These are phyloP conservation scores for Flueggea neowawraea DNA, from an alignment of 441 rosid genomes.

Conservation along the genomic window DNA sequence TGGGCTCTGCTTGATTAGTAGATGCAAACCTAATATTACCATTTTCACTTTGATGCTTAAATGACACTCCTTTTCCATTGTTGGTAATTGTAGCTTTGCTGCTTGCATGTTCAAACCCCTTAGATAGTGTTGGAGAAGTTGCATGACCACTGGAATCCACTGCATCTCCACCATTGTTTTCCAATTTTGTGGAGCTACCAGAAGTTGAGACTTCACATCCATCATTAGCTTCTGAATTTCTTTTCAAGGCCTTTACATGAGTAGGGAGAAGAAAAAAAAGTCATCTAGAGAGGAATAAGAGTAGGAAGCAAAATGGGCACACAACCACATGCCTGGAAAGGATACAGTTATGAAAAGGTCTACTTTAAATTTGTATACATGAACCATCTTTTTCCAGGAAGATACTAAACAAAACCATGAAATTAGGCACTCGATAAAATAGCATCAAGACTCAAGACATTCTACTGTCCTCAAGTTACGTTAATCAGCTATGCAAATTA, in stretches of 20 bases:
- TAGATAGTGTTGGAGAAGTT: slow-evolving; percentile 18
- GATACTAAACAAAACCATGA: no score
- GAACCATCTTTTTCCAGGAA: no score
- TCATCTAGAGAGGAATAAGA: background rate
- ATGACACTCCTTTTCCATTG: slow-evolving; percentile 13
- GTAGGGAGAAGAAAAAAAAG: background rate
- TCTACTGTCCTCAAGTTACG: no score
- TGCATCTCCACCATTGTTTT: slow-evolving; percentile 15
- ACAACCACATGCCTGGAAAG: background rate
- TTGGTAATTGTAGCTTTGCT: slow-evolving; percentile 9
- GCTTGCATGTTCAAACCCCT: slow-evolving; percentile 19
- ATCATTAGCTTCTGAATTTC: slow-evolving; percentile 26
- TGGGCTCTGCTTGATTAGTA: background rate
- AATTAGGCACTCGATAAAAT: no score
- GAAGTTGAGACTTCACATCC: slow-evolving; percentile 20
- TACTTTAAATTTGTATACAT: no score
- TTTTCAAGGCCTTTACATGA: slow-evolving; percentile 30
- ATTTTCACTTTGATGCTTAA: slow-evolving; percentile 17
- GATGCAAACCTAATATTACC: slow-evolving; percentile 19
- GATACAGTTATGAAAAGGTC: no score
- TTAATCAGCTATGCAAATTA: no score
- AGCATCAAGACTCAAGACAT: no score
- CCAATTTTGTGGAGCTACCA: slow-evolving; percentile 16
- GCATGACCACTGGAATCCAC: slow-evolving; percentile 6
- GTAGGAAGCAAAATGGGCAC: background rate